Percentiles rank a stretch among this genome's conserved stretches.
These are phyloP conservation scores for Pseudocercospora fuligena DNA, from an alignment of 2,329 filamentous ascomycete genomes.

Conservation along the genomic window DNA sequence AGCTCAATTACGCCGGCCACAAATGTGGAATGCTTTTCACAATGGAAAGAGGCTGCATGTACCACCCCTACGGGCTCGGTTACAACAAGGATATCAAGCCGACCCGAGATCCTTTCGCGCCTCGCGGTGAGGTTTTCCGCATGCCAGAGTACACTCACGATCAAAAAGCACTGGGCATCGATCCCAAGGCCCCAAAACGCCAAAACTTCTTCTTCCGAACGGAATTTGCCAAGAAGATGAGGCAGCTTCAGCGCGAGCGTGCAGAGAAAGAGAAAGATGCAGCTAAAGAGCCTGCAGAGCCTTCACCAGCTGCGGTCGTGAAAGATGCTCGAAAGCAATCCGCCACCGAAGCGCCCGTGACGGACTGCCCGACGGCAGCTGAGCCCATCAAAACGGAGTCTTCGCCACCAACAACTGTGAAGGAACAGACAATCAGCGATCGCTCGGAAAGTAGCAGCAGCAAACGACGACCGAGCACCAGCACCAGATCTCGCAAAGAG, in stretches of 20 bases:
- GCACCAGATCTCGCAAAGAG: not conserved
- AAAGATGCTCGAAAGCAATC: not conserved
- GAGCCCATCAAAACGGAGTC: not conserved
- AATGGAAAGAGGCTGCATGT: not conserved
- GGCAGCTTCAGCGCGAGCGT: too few species aligned
- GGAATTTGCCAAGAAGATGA: not conserved
- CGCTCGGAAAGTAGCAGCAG: not conserved
- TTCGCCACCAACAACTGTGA: not conserved
- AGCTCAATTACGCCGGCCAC: not conserved
- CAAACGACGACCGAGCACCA: not conserved
- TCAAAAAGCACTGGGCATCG: not conserved
- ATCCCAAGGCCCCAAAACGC: not conserved
- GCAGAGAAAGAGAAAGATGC: not conserved
- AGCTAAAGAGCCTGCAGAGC: not conserved
- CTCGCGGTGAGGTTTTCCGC: not conserved
- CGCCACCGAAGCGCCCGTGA: not conserved
- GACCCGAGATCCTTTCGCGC: not conserved
- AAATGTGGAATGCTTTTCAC: not conserved
- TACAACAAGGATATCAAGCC: not conserved
- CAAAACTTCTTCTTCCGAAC: not conserved
- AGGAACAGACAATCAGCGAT: not conserved
- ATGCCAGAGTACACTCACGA: not conserved
- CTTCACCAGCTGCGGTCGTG: not conserved
- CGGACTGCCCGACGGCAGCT: not conserved
- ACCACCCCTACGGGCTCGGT: not conserved